phyloP scores from a whole-genome alignment of 2,329 filamentous ascomycete genomes.

The Exophiala sideris region DNA sequence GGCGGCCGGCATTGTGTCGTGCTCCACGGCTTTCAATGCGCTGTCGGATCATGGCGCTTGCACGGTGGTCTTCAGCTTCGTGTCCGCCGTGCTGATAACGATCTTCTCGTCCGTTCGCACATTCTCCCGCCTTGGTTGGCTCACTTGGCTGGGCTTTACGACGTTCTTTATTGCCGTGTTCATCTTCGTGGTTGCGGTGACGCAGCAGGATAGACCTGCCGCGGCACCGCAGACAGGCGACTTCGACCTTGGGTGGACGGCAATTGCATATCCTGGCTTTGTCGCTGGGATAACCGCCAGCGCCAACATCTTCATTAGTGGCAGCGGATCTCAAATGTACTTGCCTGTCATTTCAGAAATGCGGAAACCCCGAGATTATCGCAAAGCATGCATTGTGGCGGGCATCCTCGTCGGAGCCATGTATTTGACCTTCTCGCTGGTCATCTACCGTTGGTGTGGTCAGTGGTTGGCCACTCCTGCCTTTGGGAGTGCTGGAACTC shows the following conservation, averaged over 20 bases:
- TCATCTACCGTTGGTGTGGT: slow-evolving; percentile 48
- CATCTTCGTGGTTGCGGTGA: slow-evolving; percentile 30
- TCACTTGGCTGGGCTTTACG: slow-evolving; percentile 60
- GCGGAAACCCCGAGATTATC: slow-evolving; percentile 35
- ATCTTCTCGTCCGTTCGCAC: slow-evolving; percentile 26
- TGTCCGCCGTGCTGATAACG: slow-evolving; percentile 29
- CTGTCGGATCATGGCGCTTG: slow-evolving; percentile 38
- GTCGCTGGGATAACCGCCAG: slow-evolving; percentile 31
- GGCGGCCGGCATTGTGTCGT: slow-evolving; percentile 43
- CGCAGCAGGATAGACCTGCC: slow-evolving; percentile 35
- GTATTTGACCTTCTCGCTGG: slow-evolving; percentile 38
- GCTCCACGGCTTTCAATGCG: slow-evolving; percentile 43
- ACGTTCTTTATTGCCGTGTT: slow-evolving; percentile 54
- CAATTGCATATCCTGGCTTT: slow-evolving; percentile 29
- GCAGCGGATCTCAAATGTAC: slow-evolving; percentile 33
- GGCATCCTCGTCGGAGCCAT: slow-evolving; percentile 35
- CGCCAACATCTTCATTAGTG: slow-evolving; percentile 33
- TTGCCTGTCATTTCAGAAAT: slow-evolving; percentile 41
- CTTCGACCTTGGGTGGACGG: slow-evolving; percentile 32
- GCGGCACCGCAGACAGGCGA: slow-evolving; percentile 32
- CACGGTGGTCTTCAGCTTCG: slow-evolving; percentile 32
- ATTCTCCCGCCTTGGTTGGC: slow-evolving; percentile 43
- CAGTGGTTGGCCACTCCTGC: slow-evolving; percentile 47
- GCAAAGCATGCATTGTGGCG: slow-evolving; percentile 32
- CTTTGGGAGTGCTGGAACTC: slow-evolving; percentile 43